Evolutionary conservation across 2,329 filamentous ascomycete species (phyloP), one percentile per base, ranked within the genome.

Genomic region (Colletotrichum cuscutae): DNA sequence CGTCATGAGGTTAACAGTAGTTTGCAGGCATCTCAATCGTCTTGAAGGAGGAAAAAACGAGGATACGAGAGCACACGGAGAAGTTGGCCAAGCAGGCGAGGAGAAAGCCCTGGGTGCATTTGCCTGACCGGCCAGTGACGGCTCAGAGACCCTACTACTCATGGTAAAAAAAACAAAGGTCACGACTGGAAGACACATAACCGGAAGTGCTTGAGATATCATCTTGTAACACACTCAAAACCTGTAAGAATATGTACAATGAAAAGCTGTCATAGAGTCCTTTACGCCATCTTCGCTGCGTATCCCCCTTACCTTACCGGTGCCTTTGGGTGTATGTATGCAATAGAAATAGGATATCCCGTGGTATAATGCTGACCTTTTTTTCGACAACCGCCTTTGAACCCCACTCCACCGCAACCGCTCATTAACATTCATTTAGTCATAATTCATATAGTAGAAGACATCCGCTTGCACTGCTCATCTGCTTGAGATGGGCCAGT

Each of bases 31-130:
- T 98, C 73, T 91, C 92, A 0, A 84, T 99, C 46, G 82, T 98
- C 15, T 86, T 99, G 80, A 99, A 98, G 85, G 97, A 99, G 81
- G 95, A 98, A 82, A 93, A 93, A 82, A 98, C 97, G 6, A 89
- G 95, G 67, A 91, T 98, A 78, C 90, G 97, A 73, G 89, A 95
- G 80, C 90, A 93, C 79, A 87, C 94, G 70, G 95, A 98, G 79
- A 90, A 92, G 71, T 88, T 94, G 80, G 91, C 91, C 77, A 96
- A 94, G 86, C 89, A 93, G 81, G 87, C 89, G 67, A 91, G 91
- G 79, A 89, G 91, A 74, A 94, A 94, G 75, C 91, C 96, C 19
- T 98, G 96, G 96, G 89, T 93, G 13, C 94, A 95, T 78, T 85
- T 98, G 65, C 96, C 96, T 8, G 94, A 98, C 82, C 91, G 95